These are phyloP conservation scores for Eucalyptus leucophloia DNA, from an alignment of 345 rosid species.

Conservation along the genomic window DNA sequence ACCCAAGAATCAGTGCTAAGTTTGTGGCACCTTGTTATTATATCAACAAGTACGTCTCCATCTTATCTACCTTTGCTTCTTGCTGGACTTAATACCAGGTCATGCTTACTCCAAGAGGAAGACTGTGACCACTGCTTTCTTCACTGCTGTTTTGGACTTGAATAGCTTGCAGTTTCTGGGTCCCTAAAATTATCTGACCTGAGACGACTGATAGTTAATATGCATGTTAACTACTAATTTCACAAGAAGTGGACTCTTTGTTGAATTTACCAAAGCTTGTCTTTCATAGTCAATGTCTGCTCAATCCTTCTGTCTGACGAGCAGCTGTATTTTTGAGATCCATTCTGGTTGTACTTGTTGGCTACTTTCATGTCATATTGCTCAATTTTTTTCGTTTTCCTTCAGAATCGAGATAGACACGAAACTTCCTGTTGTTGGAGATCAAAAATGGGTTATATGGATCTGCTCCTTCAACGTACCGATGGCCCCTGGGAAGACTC, in stretches of 20 bases:
- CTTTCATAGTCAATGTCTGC: neutral
- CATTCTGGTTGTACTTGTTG: neutral
- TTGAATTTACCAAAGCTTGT: neutral
- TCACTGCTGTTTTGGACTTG: neutral
- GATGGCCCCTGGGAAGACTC: constrained; percentile 96
- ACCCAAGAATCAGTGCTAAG: constrained; percentile 68
- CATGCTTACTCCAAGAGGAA: neutral
- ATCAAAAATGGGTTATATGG: constrained; percentile 90
- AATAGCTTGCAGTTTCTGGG: neutral
- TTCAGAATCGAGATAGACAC: constrained; percentile 84
- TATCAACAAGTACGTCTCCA: constrained; percentile 52
- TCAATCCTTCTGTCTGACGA: neutral
- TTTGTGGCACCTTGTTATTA: constrained; percentile 91
- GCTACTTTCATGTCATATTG: neutral
- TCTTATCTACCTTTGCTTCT: neutral
- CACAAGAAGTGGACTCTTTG: neutral
- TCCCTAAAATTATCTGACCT: neutral
- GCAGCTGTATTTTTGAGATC: neutral
- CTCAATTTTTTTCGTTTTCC: neutral
- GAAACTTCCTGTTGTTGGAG: constrained; percentile 72
- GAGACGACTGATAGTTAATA: neutral
- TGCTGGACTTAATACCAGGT: neutral
- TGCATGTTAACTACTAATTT: neutral
- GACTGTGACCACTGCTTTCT: neutral
- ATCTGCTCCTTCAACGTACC: constrained; percentile 95